Conservation (phyloP, 2,329 filamentous ascomycete genomes). For the Beauveria brongniartii region DNA sequence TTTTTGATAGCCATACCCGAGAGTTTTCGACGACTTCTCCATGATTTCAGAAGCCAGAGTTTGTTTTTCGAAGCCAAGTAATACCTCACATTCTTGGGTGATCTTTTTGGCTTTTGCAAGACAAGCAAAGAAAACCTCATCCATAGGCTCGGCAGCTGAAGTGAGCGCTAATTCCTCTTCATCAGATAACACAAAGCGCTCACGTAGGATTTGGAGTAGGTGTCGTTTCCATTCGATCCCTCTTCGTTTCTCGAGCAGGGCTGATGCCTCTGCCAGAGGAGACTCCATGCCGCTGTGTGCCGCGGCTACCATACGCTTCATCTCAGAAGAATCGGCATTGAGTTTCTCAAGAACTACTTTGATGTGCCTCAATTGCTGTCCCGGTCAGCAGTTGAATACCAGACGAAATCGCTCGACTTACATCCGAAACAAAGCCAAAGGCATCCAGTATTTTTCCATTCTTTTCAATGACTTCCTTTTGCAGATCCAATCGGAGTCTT, state of each 20-base stretch:
- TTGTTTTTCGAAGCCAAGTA: conserved; percentile 87
- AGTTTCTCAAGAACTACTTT: conserved; percentile 69
- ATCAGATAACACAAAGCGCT: conserved; percentile 78
- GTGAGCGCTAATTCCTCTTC: conserved; percentile 71
- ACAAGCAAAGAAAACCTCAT: conserved; percentile 74
- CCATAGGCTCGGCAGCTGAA: conserved; percentile 70
- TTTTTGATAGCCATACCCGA: conserved; percentile 90
- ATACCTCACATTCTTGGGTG: conserved; percentile 76
- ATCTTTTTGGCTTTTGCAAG: conserved; percentile 78
- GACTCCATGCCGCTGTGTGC: conserved; percentile 67
- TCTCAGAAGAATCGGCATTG: conserved; percentile 71
- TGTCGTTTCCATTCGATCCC: conserved; percentile 74
- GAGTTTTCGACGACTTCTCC: conserved; percentile 77
- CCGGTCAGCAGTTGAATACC: conserved; percentile 19
- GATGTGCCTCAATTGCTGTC: conserved; percentile 77
- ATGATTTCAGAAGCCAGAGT: conserved; percentile 82
- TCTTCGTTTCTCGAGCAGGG: conserved; percentile 62
- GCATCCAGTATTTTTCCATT: conserved; percentile 85
- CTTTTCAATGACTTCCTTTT: conserved; percentile 86
- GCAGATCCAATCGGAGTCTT: conserved; percentile 70
- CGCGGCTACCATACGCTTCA: conserved; percentile 68
- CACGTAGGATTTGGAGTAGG: conserved; percentile 66
- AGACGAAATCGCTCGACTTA: conserved; percentile 30
- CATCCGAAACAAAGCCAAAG: conserved; percentile 84
- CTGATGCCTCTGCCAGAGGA: conserved; percentile 68